These are phyloP conservation scores for Parasitella parasitica DNA, from an alignment of 371 early-diverging fungal species.

Conservation along the genomic window DNA sequence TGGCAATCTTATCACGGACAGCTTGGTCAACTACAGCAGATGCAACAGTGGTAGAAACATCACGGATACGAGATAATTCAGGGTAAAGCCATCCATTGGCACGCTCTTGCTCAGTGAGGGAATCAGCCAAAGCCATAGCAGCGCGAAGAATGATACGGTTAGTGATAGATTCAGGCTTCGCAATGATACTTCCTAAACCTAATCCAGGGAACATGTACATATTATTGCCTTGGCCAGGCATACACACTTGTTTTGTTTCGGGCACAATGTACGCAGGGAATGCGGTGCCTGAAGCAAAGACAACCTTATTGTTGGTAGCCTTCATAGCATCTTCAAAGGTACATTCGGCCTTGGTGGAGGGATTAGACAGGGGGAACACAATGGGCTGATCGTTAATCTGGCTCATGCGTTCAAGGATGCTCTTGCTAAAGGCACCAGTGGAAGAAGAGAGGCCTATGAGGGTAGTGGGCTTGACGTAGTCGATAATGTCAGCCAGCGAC, in stretches of 20 bases:
- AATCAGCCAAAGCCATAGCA: slow-evolving; percentile 79
- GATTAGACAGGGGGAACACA: slow-evolving; percentile 93
- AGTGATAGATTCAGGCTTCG: slow-evolving; percentile 68
- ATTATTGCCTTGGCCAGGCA: slow-evolving; percentile 89
- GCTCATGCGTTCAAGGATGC: slow-evolving; percentile 68
- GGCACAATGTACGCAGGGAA: slow-evolving; percentile 78
- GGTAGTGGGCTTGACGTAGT: slow-evolving; percentile 75
- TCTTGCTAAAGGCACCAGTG: slow-evolving; percentile 68
- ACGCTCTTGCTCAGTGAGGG: slow-evolving; percentile 69
- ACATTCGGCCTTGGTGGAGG: slow-evolving; percentile 86
- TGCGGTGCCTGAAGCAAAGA: slow-evolving; percentile 93
- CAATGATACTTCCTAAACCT: slow-evolving; percentile 80
- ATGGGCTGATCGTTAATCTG: slow-evolving; percentile 79
- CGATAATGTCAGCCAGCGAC: slow-evolving; percentile 67
- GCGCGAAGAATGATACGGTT: slow-evolving; percentile 81
- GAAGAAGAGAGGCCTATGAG: slow-evolving; percentile 84
- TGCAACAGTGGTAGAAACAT: slow-evolving; percentile 77
- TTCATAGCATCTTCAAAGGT: slow-evolving; percentile 88
- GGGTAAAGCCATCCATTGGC: slow-evolving; percentile 77
- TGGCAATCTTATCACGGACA: slow-evolving; percentile 58
- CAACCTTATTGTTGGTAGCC: slow-evolving; percentile 72
- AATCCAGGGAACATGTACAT: slow-evolving; percentile 90
- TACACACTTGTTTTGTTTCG: slow-evolving; percentile 46
- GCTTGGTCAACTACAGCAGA: slow-evolving; percentile 73
- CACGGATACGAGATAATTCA: slow-evolving; percentile 77